Conservation (phyloP, 345 rosid species). For the Sonneratia alba region DNA sequence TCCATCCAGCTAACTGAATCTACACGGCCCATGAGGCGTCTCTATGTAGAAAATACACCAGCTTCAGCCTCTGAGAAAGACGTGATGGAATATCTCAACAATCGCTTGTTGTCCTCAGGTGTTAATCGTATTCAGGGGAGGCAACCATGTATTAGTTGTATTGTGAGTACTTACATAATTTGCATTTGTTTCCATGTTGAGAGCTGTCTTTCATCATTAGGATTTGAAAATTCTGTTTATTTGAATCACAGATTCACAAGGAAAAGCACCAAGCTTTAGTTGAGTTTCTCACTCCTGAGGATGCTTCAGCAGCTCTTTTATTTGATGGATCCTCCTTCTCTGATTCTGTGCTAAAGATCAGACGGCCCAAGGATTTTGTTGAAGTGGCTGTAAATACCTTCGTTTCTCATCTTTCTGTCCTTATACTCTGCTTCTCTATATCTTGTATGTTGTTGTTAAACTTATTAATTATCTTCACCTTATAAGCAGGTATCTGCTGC, state of each 20-base stretch:
- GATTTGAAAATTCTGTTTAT: background rate
- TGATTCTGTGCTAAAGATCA: slow-evolving; percentile 59
- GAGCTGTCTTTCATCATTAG: background rate
- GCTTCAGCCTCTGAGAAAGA: slow-evolving; percentile 71
- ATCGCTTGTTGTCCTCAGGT: slow-evolving; percentile 57
- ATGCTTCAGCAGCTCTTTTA: slow-evolving; percentile 86
- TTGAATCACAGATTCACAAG: slow-evolving; percentile 55
- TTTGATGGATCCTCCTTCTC: slow-evolving; percentile 58
- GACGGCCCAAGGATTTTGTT: slow-evolving; percentile 80
- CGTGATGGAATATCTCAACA: slow-evolving; percentile 55
- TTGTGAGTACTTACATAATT: slow-evolving; percentile 38
- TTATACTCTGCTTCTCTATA: background rate
- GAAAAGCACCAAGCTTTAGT: slow-evolving; percentile 79
- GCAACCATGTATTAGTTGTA: slow-evolving; percentile 83
- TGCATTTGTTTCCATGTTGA: background rate
- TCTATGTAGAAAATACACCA: slow-evolving; percentile 78
- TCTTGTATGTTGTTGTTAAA: slow-evolving; percentile 2
- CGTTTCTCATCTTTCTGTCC: slow-evolving; percentile 9
- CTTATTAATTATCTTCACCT: background rate
- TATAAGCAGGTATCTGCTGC: background rate
- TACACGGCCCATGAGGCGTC: slow-evolving; percentile 78
- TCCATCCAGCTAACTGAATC: slow-evolving; percentile 84
- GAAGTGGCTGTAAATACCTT: slow-evolving; percentile 57
- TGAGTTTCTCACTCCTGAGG: slow-evolving; percentile 92
- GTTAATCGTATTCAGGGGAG: slow-evolving; percentile 52